Evolutionary conservation across 768 basidiomycete species (phyloP).

Genomic region (Chiua virens): DNA sequence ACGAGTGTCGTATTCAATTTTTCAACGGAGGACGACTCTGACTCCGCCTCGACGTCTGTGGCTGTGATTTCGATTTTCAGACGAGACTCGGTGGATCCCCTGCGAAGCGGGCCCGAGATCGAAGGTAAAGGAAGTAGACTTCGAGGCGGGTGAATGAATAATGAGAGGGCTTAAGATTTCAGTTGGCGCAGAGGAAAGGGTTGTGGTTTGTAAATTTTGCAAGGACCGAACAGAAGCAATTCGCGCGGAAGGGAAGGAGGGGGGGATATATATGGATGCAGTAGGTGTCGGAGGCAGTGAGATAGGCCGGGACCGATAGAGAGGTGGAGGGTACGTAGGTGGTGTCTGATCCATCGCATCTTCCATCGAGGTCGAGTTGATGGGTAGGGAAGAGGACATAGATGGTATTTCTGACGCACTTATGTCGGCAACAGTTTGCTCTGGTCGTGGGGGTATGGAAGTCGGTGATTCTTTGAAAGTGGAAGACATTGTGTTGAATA

Average conservation of each 20-base stretch:
- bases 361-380: constrained; percentile 7
- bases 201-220: constrained; percentile 26
- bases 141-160: constrained; percentile 26
- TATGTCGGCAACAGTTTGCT: neutral
- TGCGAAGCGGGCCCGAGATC: constrained; percentile 17
- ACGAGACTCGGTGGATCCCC: constrained; percentile 27
- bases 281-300: constrained; percentile 36
- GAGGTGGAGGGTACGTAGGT: constrained; percentile 27
- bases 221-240: constrained; percentile 22
- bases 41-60: constrained; percentile 8
- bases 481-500: neutral
- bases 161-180: constrained; percentile 33
- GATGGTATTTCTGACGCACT: constrained; percentile 1
- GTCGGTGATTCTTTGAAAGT: neutral
- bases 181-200: constrained; percentile 22
- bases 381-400: constrained; percentile 16
- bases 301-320: constrained; percentile 30
- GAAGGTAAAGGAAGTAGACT: constrained; percentile 13
- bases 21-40: constrained; percentile 1
- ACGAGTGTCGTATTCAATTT: constrained; percentile 3
- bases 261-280: constrained; percentile 16
- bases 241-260: constrained; percentile 9
- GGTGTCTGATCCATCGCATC: constrained; percentile 7
- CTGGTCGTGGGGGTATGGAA: neutral
- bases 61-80: constrained; percentile 18